Conservation (phyloP, 257 asterid species). For the Ballota nigra region DNA sequence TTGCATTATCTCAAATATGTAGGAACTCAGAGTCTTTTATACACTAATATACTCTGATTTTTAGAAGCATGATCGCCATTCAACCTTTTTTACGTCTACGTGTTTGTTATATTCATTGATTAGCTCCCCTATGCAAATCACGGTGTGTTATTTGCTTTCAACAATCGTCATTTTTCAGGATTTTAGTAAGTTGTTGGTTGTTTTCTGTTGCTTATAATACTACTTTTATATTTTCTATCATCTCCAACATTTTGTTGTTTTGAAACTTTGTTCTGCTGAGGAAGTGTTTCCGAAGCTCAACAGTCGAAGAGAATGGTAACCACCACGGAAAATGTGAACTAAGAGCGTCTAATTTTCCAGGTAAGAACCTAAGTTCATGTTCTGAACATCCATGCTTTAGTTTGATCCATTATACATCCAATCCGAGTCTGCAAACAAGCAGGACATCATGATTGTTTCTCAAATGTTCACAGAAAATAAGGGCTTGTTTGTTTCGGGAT, state of each 20-base stretch:
- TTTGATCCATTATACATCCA: background rate
- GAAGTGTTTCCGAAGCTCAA: background rate
- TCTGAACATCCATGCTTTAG: background rate
- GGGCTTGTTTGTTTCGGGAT: too few relatives aligned
- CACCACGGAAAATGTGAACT: background rate
- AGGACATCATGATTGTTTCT: background rate
- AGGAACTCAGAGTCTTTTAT: background rate
- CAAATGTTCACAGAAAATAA: too few relatives aligned
- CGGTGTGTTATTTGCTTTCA: background rate
- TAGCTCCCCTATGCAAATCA: constrained; percentile 7
- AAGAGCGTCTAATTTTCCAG: background rate
- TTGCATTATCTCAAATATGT: constrained; percentile 9
- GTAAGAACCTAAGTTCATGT: background rate
- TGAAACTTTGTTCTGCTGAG: background rate
- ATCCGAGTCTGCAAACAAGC: background rate
- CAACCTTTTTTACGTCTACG: background rate
- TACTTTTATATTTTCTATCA: background rate
- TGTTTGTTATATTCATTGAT: background rate
- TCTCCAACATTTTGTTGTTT: too few relatives aligned
- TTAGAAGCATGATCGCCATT: background rate
- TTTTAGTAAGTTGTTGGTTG: background rate
- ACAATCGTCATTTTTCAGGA: background rate
- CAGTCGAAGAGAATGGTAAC: background rate
- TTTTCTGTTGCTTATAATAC: background rate
- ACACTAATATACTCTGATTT: background rate